phyloP scores from a whole-genome alignment of 768 basidiomycete species.

The Boletus coccyginus region DNA sequence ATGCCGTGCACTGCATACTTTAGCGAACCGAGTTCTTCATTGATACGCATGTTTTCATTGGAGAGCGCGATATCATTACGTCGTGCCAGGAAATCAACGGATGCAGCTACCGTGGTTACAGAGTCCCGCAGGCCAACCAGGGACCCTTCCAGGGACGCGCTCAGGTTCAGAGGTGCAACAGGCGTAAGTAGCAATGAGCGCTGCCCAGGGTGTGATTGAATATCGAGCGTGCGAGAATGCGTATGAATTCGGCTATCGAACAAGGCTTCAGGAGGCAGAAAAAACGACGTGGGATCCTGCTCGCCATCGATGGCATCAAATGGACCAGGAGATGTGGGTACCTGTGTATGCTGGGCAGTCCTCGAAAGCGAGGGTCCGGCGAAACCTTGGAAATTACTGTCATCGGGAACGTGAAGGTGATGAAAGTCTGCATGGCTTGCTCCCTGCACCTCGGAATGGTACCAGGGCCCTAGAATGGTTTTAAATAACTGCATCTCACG shows the following conservation, averaged over 20 bases:
- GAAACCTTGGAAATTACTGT: constrained; percentile 6
- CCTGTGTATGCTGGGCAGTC: constrained; percentile 11
- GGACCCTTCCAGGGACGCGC: constrained; percentile 62
- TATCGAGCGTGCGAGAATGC: constrained; percentile 20
- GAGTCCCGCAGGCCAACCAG: constrained; percentile 57
- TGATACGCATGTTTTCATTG: constrained; percentile 68
- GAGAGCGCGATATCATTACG: constrained; percentile 63
- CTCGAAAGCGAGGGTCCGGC: constrained; percentile 21
- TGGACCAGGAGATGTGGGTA: constrained; percentile 12
- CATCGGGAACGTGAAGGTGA: constrained; percentile 9
- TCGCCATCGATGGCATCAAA: constrained; percentile 22
- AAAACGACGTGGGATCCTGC: constrained; percentile 24
- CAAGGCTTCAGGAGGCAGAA: constrained; percentile 27
- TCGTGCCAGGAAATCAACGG: constrained; percentile 59
- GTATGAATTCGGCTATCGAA: constrained; percentile 18
- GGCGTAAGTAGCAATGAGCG: constrained; percentile 31
- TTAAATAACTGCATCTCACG: constrained; percentile 57
- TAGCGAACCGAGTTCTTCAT: constrained; percentile 71
- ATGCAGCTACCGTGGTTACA: constrained; percentile 54
- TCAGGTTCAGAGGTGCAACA: constrained; percentile 62
- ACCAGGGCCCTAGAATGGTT: constrained; percentile 67
- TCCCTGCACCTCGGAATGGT: constrained; percentile 35
- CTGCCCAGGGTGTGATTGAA: constrained; percentile 18
- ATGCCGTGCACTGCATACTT: constrained; percentile 71
- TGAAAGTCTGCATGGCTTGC: constrained; percentile 14